Conservation (phyloP, 2,329 filamentous ascomycete species). For the Allantophomopsis cytisporea region DNA sequence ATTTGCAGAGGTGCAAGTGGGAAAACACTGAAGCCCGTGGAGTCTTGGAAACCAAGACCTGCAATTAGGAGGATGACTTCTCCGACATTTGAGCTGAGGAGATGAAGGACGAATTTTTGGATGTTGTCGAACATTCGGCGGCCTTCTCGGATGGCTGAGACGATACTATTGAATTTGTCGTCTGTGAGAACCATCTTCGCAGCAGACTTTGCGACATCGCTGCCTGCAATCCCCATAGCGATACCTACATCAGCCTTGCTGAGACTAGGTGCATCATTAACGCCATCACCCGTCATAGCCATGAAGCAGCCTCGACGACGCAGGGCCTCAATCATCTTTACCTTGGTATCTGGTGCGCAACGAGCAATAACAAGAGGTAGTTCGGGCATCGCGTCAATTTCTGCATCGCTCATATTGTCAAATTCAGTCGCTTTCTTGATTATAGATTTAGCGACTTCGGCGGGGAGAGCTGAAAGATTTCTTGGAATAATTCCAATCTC, state of each 20-base stretch:
- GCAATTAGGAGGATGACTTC: slow-evolving; percentile 42
- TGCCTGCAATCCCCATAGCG: slow-evolving; percentile 48
- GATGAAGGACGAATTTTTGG: slow-evolving; percentile 41
- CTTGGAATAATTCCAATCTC: slow-evolving; percentile 38
- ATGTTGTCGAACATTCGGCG: slow-evolving; percentile 40
- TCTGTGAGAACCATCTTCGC: slow-evolving; percentile 38
- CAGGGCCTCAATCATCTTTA: slow-evolving; percentile 39
- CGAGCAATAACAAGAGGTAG: slow-evolving; percentile 38
- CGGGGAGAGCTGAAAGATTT: slow-evolving; percentile 26
- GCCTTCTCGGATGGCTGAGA: slow-evolving; percentile 36
- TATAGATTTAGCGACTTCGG: slow-evolving; percentile 30
- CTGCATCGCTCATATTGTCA: slow-evolving; percentile 26
- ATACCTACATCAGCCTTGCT: slow-evolving; percentile 40
- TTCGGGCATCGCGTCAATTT: slow-evolving; percentile 33
- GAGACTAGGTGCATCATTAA: slow-evolving; percentile 39
- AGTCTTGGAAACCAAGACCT: slow-evolving; percentile 43
- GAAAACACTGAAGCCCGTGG: slow-evolving; percentile 36
- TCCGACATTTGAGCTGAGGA: slow-evolving; percentile 40
- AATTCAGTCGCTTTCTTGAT: slow-evolving; percentile 39
- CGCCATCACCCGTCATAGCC: slow-evolving; percentile 42
- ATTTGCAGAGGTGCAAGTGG: slow-evolving; percentile 44
- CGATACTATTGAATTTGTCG: slow-evolving; percentile 39
- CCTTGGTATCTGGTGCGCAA: slow-evolving; percentile 37
- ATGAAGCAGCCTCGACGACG: slow-evolving; percentile 32
- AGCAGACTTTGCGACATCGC: slow-evolving; percentile 51